phyloP scores from a whole-genome alignment of 2,329 filamentous ascomycete genomes.

The Cladobotryum mycophilum region DNA sequence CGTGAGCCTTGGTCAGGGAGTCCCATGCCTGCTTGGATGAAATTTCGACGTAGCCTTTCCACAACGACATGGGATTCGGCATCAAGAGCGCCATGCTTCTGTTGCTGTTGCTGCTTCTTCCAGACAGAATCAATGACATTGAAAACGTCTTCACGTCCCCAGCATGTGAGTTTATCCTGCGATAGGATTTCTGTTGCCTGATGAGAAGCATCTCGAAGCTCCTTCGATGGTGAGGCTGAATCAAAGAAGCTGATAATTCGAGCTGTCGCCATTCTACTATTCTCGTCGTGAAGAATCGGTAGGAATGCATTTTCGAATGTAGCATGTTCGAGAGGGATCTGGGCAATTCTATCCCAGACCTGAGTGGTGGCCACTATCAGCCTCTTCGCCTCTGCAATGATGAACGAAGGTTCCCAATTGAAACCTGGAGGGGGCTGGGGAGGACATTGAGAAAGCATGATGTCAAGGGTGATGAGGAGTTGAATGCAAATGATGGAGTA shows the following conservation, averaged over 20 bases:
- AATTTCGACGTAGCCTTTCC: slow-evolving; percentile 1
- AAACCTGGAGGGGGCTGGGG: slow-evolving; percentile 1
- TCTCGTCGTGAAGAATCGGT: slow-evolving; percentile 65
- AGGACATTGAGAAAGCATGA: not conserved
- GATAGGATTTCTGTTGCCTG: slow-evolving; percentile 65
- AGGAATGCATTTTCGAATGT: slow-evolving; percentile 41
- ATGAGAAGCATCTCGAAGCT: slow-evolving; percentile 61
- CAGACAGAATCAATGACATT: slow-evolving; percentile 47
- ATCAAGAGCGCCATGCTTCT: not conserved
- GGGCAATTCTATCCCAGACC: slow-evolving; percentile 36
- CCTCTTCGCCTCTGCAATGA: not conserved
- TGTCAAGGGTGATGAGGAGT: too few species aligned
- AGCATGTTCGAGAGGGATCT: slow-evolving; percentile 40
- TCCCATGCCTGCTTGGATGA: slow-evolving; percentile 3
- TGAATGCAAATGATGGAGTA: too few species aligned
- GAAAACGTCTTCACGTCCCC: slow-evolving; percentile 71
- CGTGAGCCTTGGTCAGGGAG: not conserved
- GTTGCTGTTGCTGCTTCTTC: not conserved
- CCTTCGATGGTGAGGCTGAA: slow-evolving; percentile 59
- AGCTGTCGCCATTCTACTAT: slow-evolving; percentile 47
- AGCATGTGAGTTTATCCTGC: slow-evolving; percentile 64
- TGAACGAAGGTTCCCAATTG: not conserved
- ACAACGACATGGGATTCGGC: slow-evolving; percentile 1
- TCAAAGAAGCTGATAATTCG: slow-evolving; percentile 70
- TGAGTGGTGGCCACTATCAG: not conserved